Evolutionary conservation across 768 basidiomycete species (phyloP).

Genomic region (Tubosaeta sp.): DNA sequence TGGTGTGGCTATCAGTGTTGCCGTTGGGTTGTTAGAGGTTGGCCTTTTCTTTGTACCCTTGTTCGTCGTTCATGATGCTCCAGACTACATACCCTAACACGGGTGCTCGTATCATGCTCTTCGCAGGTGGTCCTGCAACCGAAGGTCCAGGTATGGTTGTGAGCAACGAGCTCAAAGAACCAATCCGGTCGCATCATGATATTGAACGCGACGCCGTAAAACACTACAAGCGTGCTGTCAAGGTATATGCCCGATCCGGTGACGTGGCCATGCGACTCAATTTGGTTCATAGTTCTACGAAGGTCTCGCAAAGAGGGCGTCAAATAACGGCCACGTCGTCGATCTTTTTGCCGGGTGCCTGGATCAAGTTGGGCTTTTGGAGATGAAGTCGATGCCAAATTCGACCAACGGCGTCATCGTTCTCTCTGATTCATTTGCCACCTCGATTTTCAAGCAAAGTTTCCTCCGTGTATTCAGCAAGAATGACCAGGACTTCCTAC

Average conservation of each 20-base stretch:
- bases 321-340: slow-evolving; percentile 91
- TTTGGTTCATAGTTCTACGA: slow-evolving; percentile 80
- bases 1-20: slow-evolving; percentile 90
- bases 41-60: slow-evolving; percentile 6
- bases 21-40: slow-evolving; percentile 87
- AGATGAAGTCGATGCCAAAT: slow-evolving; percentile 96
- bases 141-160: slow-evolving; percentile 98
- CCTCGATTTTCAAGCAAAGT: slow-evolving; percentile 98
- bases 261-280: slow-evolving; percentile 1
- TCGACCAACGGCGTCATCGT: slow-evolving; percentile 97
- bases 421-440: slow-evolving; percentile 93
- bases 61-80: background rate
- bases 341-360: slow-evolving; percentile 97
- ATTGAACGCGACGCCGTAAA: slow-evolving; percentile 96
- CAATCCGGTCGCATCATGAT: slow-evolving; percentile 97
- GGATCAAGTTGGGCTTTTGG: slow-evolving; percentile 94
- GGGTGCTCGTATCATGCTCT: slow-evolving; percentile 94
- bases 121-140: slow-evolving; percentile 91
- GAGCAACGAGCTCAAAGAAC: slow-evolving; percentile 90
- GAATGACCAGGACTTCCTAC: slow-evolving; percentile 85
- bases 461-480: slow-evolving; percentile 92
- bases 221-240: slow-evolving; percentile 94
- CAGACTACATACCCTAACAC: slow-evolving; percentile 91
- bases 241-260: slow-evolving; percentile 47
- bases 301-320: slow-evolving; percentile 84